Percentiles rank a stretch among this genome's conserved stretches.
Evolutionary conservation across 1,284 basidiomycete genomes (phyloP).

Genomic region (Trametes pubescens): DNA sequence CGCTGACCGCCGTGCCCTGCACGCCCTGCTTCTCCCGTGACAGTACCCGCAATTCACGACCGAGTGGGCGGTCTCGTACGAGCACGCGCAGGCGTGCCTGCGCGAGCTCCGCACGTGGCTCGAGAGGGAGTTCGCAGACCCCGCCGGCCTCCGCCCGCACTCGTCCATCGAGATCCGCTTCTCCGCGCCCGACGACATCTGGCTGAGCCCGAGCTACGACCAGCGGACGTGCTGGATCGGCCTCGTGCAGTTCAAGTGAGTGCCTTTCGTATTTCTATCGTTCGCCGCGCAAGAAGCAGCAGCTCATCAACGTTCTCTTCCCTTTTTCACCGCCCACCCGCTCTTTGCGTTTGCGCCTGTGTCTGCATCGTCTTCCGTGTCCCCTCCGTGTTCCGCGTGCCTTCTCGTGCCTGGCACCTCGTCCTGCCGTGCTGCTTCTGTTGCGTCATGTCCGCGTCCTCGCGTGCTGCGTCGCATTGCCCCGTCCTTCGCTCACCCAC

Average conservation of each 20-base stretch:
- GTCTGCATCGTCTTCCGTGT: background rate
- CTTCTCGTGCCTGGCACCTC: constrained; percentile 1
- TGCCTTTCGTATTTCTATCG: constrained; percentile 17
- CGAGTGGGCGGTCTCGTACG: constrained; percentile 91
- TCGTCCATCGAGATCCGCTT: constrained; percentile 96
- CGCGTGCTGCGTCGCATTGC: background rate
- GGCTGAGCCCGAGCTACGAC: constrained; percentile 89
- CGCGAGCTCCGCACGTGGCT: constrained; percentile 82
- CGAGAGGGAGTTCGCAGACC: constrained; percentile 69
- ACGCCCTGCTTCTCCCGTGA: constrained; percentile 11
- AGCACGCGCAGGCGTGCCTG: constrained; percentile 71
- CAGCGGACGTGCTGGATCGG: constrained; percentile 93
- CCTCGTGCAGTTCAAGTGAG: constrained; percentile 94
- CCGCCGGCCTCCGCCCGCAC: constrained; percentile 84
- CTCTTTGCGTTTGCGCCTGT: constrained; percentile 7
- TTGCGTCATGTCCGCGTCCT: constrained; percentile 6
- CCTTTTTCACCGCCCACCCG: background rate
- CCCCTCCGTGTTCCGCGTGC: background rate
- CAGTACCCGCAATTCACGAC: constrained; percentile 90
- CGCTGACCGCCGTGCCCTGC: constrained; percentile 14
- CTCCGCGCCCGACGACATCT: constrained; percentile 90
- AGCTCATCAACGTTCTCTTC: constrained; percentile 21
- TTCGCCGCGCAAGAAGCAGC: constrained; percentile 6
- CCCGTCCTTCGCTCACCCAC: background rate
- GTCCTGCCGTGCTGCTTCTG: background rate